These are phyloP conservation scores for Geotrichum bryndzae DNA, from an alignment of 1,139 yeast genomes.

Conservation along the genomic window DNA sequence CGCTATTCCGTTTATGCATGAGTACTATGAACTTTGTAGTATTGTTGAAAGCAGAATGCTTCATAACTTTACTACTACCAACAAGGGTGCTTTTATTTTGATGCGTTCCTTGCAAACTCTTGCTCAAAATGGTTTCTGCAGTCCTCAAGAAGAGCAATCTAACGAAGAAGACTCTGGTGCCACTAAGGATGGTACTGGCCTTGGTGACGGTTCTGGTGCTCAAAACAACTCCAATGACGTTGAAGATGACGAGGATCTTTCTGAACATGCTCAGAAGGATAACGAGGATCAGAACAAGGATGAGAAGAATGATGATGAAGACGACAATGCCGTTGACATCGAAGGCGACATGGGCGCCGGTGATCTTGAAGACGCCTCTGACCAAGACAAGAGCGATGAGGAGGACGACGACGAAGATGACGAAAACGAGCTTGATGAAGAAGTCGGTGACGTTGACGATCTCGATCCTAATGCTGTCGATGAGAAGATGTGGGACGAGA, in stretches of 20 bases:
- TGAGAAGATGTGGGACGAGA: conserved; percentile 98
- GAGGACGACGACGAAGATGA: conserved; percentile 50
- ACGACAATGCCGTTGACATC: conserved; percentile 75
- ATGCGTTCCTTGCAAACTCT: conserved; percentile 52
- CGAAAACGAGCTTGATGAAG: conserved; percentile 68
- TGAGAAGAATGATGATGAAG: conserved; percentile 52
- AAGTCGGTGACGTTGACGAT: conserved; percentile 82
- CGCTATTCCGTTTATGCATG: conserved; percentile 34
- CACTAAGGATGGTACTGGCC: conserved; percentile 72
- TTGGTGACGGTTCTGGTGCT: conserved; percentile 95
- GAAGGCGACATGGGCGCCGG: conserved; percentile 97
- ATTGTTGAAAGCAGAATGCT: conserved; percentile 21
- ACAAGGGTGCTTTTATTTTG: conserved; percentile 59
- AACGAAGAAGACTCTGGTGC: conserved; percentile 51
- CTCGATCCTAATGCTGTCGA: conserved; percentile 93
- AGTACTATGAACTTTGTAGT: conserved; percentile 27
- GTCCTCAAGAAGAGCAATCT: conserved; percentile 77
- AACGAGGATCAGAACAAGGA: conserved; percentile 68
- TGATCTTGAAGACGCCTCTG: conserved; percentile 67
- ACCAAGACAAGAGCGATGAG: conserved; percentile 51
- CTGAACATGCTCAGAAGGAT: conserved; percentile 82
- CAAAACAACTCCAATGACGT: conserved; percentile 74
- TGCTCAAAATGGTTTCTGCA: conserved; percentile 86
- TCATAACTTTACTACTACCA: conserved; percentile 35
- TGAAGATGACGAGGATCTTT: conserved; percentile 86